These are phyloP conservation scores for Colletotrichum gigasporum DNA, from an alignment of 2,329 filamentous ascomycete genomes.

Conservation along the genomic window DNA sequence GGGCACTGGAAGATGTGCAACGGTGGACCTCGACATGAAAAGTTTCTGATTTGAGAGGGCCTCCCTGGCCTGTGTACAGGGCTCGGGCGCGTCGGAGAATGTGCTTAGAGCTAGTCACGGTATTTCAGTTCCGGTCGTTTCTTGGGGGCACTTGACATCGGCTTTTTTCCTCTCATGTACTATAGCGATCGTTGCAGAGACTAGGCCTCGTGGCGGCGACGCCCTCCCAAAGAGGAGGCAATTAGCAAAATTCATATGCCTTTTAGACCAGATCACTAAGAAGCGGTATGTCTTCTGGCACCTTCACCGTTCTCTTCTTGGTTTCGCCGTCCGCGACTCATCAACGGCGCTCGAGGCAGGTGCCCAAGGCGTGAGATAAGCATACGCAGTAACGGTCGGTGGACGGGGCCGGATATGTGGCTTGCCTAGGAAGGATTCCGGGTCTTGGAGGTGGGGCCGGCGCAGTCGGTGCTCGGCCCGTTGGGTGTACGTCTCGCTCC, in stretches of 20 bases:
- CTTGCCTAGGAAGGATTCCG: too few relatives aligned
- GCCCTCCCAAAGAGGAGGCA: conserved; percentile 7
- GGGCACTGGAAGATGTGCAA: conserved; percentile 20
- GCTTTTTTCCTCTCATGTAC: conserved; percentile 19
- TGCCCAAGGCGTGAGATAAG: too few relatives aligned
- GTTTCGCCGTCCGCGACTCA: too few relatives aligned
- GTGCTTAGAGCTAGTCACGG: not conserved
- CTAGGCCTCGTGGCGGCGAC: conserved; percentile 19
- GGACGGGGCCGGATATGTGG: too few relatives aligned
- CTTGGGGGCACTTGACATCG: not conserved
- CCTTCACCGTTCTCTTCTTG: too few relatives aligned
- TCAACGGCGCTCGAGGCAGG: too few relatives aligned
- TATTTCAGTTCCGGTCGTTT: conserved; percentile 11
- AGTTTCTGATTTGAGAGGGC: conserved; percentile 22
- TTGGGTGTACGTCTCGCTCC: too few relatives aligned
- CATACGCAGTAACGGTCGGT: too few relatives aligned
- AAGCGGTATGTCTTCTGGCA: too few relatives aligned
- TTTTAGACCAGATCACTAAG: too few relatives aligned
- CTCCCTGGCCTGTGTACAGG: not conserved
- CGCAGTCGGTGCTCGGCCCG: too few relatives aligned
- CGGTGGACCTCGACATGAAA: conserved; percentile 27
- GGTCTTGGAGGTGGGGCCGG: too few relatives aligned
- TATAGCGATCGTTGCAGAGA: conserved; percentile 32
- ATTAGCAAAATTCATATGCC: not conserved
- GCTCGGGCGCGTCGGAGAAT: not conserved